Conservation (phyloP, 805 yeast genomes). For the Saccharomycopsis babjevae region DNA sequence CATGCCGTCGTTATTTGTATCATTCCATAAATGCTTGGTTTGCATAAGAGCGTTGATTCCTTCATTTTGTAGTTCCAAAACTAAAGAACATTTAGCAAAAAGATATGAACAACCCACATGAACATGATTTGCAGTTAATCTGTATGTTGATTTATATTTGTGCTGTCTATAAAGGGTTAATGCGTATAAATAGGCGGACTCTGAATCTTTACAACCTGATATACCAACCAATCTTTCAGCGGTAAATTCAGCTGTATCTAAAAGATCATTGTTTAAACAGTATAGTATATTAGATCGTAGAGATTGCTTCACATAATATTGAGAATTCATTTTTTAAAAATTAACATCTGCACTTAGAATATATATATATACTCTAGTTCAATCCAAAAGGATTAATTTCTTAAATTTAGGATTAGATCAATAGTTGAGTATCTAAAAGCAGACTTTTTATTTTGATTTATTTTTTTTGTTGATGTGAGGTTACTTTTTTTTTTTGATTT, state of each 20-base stretch:
- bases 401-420: too few relatives aligned
- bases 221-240: slow-evolving; percentile 72
- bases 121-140: slow-evolving; percentile 33
- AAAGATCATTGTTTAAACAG: slow-evolving; percentile 58
- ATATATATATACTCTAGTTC: neutral
- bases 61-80: slow-evolving; percentile 43
- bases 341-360: neutral
- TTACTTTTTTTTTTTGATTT: too few relatives aligned
- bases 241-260: slow-evolving; percentile 73
- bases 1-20: neutral
- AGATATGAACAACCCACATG: slow-evolving; percentile 73
- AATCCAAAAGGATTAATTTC: neutral
- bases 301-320: slow-evolving; percentile 27
- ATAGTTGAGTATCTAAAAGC: too few relatives aligned
- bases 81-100: slow-evolving; percentile 57
- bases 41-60: slow-evolving; percentile 46
- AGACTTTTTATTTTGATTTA: too few relatives aligned
- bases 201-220: slow-evolving; percentile 33
- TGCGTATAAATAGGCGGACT: slow-evolving; percentile 61
- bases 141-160: slow-evolving; percentile 53
- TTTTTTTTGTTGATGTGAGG: too few relatives aligned
- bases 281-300: slow-evolving; percentile 55
- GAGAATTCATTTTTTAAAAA: slow-evolving; percentile 16
- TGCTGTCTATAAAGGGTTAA: slow-evolving; percentile 50
- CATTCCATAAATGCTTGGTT: slow-evolving; percentile 30